Base-by-base conservation (phyloP, 192 early-diverging fungal genomes). In the Fimicolochytrium jonesii region DNA sequence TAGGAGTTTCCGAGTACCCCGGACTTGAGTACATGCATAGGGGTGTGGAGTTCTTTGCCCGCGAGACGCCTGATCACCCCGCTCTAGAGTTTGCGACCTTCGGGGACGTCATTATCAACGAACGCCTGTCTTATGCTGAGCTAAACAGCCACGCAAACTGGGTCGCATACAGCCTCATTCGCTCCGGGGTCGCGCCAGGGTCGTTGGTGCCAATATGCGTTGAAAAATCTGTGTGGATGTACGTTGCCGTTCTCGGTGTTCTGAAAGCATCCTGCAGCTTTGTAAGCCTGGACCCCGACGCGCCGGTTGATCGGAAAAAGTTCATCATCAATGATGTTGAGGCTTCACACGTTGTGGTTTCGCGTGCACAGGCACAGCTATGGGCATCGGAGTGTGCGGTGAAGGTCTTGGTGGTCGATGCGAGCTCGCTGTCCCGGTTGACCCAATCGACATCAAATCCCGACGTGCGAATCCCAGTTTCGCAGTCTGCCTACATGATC, bases 241-340 rank as follows among this genome's bases (percentile, higher is more conserved):
- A 46, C 32, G 42, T 69, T 4, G 29, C 45, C 41, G 46, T 67
- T 0, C 46, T 69, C 15, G 68, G 18, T 0, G 43, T 69, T n/a
- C 51, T 72, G 4, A 75, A 75, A 59, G 64, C 69, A 28, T 64
- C 66, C 28, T 70, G 32, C 18, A 66, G 59, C 25, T 75, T 64
- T 59, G 59, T 75, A 4, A 70, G 70, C 20, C 26, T 73, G n/a
- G 69, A 66, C 43, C 39, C 35, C 1, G 41, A 44, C 4, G 17
- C 45, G 5, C 73, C 73, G 23, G 7, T 67, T 7, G 71, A 72
- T 6, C 20, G 59, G 30, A 51, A 61, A 33, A 22, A 18, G 28
- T 61, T 32, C 47, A 53, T 53, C 10, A 6, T 61, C n/a, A 23
- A 17, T 20, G 32, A 53, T 18, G 59, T 61, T 2, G 11, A 4